Conservation (phyloP, 2,329 filamentous ascomycete species). For the Trichoderma harzianum region DNA sequence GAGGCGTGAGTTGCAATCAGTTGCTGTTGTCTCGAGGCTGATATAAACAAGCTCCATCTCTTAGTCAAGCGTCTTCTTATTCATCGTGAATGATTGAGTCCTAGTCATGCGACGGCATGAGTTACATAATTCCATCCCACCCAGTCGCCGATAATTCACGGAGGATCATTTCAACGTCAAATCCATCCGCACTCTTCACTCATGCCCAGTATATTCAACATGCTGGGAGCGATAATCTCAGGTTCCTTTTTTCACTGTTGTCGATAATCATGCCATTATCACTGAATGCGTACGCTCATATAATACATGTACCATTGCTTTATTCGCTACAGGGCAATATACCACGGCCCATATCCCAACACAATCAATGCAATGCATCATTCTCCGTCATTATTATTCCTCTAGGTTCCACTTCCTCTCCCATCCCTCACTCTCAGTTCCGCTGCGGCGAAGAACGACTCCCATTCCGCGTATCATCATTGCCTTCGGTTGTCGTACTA, state of each 20-base stretch:
- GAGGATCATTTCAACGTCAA: not conserved
- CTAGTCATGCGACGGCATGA: not conserved
- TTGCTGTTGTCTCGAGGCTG: not conserved
- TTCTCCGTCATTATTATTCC: not conserved
- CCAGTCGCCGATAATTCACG: not conserved
- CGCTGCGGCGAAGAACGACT: not conserved
- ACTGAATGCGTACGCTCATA: not conserved
- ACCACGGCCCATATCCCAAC: not conserved
- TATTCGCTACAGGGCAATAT: not conserved
- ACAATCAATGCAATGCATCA: not conserved
- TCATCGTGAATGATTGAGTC: not conserved
- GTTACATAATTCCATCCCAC: not conserved
- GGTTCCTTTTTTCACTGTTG: not conserved
- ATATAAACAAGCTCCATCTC: not conserved
- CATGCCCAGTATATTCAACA: not conserved
- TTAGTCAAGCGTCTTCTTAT: not conserved
- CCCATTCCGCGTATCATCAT: no score
- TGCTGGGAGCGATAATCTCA: not conserved
- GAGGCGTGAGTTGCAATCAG: not conserved
- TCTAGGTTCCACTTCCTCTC: not conserved
- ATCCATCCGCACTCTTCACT: not conserved
- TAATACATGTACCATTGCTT: not conserved
- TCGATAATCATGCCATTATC: not conserved
- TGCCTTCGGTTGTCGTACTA: not conserved
- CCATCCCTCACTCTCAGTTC: not conserved